Conservation (phyloP, 2,329 filamentous ascomycete genomes). For the Ramichloridium luteum region DNA sequence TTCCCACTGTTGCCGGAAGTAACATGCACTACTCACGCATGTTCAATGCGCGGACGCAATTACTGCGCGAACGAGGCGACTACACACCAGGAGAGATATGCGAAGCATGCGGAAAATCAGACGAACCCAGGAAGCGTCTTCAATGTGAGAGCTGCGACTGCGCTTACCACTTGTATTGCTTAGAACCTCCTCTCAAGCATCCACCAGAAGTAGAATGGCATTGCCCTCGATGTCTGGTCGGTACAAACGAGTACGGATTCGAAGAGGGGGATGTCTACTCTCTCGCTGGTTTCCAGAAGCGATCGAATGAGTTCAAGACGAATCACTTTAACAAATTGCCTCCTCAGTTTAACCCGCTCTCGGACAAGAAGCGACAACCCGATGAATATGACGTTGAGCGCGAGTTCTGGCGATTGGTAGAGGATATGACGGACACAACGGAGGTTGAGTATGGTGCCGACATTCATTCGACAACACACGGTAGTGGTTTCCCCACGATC, state of each 20-base stretch:
- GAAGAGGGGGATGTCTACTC: conserved; percentile 96
- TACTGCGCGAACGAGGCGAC: conserved; percentile 43
- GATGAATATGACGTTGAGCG: conserved; percentile 92
- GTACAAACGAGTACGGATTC: conserved; percentile 92
- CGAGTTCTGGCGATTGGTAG: conserved; percentile 93
- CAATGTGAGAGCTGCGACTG: conserved; percentile 87
- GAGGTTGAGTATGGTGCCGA: conserved; percentile 98
- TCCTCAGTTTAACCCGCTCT: conserved; percentile 56
- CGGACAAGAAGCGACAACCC: conserved; percentile 68
- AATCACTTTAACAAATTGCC: conserved; percentile 65
- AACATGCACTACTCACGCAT: conserved; percentile 93
- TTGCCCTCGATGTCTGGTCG: conserved; percentile 86
- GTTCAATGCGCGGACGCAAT: conserved; percentile 52
- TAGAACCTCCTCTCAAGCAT: conserved; percentile 74
- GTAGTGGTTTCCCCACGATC: conserved; percentile 89
- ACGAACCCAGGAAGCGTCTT: conserved; percentile 58
- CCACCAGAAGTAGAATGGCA: conserved; percentile 87
- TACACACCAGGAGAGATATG: conserved; percentile 56
- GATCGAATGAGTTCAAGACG: conserved; percentile 88
- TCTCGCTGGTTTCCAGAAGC: conserved; percentile 88
- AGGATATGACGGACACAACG: conserved; percentile 86
- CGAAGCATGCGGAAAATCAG: conserved; percentile 71
- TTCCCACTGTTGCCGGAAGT: conserved; percentile 82
- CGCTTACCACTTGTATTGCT: conserved; percentile 73
- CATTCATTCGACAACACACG: conserved; percentile 95